Base-by-base conservation (phyloP, 1,284 basidiomycete species). In the Cutaneotrichosporon spelunceum region DNA sequence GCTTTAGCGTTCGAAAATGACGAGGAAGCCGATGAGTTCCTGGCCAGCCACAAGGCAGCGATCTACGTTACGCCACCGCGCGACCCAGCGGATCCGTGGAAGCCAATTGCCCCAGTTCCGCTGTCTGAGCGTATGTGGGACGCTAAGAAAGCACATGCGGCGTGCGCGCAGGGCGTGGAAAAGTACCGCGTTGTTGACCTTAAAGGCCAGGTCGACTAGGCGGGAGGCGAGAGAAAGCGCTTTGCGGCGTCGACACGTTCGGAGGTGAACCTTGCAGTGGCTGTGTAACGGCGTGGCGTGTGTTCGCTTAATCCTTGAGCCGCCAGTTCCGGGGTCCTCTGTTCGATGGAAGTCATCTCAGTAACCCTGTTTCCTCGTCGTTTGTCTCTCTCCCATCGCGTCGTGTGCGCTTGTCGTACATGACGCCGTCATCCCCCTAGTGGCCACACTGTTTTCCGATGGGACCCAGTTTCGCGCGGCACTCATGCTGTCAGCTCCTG, bases 1-100 rank as follows among this genome's bases (percentile, higher is more conserved):
- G 90, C 93, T 74, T 86, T 99, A 61, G 91, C 86, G 26, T 97
- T 96, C 79, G 89, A 92, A 23, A 81, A 83, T 14, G 72, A 86
- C 45, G 78, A 84, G 54, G 85, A 86, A 53, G 83, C 88, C 10
- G 83, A 86, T 71, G 79, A 83, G 56, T 98, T 96, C 78, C 82
- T 99, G 27, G 75, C 79, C 62, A 79, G 85, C 56, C 88, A 93
- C 78, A 81, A 85, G 48, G 88, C 87, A 6, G 86, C 85, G 24
- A 80, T 83, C 63, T 96, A 88, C 81, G 83, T 83, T 56, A 71
- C 74, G 30, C 42, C 30, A 4, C 3, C 53, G 30, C 55, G 66
- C 53, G 57, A 66, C 59, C 60, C 63, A 30, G 48, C 34, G 30
- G 67, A 67, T 21, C 67, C 61, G 4, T 71, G 71, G 70, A 71